Base-by-base conservation (phyloP, 768 basidiomycete genomes). In the Cyclocybe cylindracea region DNA sequence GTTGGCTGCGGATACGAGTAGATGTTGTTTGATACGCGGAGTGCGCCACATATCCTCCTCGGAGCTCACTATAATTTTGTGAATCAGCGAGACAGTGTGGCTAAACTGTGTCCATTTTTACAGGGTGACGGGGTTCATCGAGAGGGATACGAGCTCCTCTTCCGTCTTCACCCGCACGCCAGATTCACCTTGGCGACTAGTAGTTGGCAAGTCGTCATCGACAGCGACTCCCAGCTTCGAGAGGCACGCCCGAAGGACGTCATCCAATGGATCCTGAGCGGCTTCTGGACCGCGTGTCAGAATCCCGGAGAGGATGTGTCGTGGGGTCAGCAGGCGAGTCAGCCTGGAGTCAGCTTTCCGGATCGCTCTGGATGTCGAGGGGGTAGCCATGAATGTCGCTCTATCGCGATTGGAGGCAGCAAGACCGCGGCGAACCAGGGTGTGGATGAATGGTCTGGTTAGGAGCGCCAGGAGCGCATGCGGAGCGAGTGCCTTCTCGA, bases 301-400 rank as follows among this genome's bases (percentile, higher is more conserved):
- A 43, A 77, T 61, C 39, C 76, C 73, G 32, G 66, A 66, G n/a
- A 78, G 58, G 46, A 80, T 66, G 53, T 80, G 78, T 6, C 72
- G 64, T 33, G 78, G 75, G 39, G 74, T 76, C 53, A 80, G 66
- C 37, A 76, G 55, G 18, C 50, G 60, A 44, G 44, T 57, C 44
- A 40, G 49, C 18, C 14, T 11, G 46, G 14, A 5, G 45, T 44
- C 37, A 32, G 19, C 19, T 11, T 31, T 58, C 54, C 62, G 54
- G 47, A 43, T 53, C 51, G 51, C 48, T 53, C 46, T 58, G 51
- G 40, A 46, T 47, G 44, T 47, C 38, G 42, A 34, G 18, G 60
- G 31, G 11, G 53, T n/a, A 35, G 56, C 2, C 13, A 39, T 18
- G 7, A 48, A 47, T 7, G 59, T 46, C 29, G 59, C 54, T 51